A percentile compares a stretch with the other conserved stretches of the same genome.
Conservation (phyloP, 148 eudicot species). For the Rhododendron williamsianum region DNA sequence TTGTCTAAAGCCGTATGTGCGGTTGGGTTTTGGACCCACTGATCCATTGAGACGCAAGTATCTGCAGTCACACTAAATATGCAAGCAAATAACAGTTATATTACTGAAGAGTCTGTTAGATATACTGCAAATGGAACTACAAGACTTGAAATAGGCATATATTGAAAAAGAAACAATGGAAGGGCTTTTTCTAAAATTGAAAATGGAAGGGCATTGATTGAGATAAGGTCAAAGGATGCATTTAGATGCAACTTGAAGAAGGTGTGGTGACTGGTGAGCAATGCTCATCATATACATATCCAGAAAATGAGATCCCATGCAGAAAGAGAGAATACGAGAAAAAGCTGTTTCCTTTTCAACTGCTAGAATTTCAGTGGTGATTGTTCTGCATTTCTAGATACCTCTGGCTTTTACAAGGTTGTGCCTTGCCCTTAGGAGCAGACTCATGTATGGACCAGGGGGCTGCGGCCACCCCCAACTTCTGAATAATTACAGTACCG, state of each 20-base stretch:
- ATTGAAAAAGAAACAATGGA: background rate
- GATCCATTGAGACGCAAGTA: conserved; percentile 73
- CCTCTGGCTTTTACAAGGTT: background rate
- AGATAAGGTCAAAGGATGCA: background rate
- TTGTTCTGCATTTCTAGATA: background rate
- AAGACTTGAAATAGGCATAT: background rate
- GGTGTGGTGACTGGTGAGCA: background rate
- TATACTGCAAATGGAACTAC: background rate
- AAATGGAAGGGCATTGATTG: background rate
- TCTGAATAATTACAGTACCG: background rate
- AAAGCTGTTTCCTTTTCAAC: background rate
- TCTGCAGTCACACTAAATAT: conserved; percentile 66
- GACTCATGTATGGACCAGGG: background rate
- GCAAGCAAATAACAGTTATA: conserved; percentile 5
- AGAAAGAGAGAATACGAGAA: background rate
- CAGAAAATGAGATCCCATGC: background rate
- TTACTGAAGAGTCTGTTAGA: background rate
- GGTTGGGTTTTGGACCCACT: conserved; percentile 78
- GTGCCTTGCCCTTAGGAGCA: background rate
- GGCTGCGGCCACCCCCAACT: background rate
- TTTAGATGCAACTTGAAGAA: background rate
- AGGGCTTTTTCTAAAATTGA: background rate
- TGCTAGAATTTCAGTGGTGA: background rate
- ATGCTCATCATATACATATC: background rate
- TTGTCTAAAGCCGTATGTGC: conserved; percentile 87